phyloP scores from a whole-genome alignment of 2,329 filamentous ascomycete genomes.

The Colletotrichum coccodes region DNA sequence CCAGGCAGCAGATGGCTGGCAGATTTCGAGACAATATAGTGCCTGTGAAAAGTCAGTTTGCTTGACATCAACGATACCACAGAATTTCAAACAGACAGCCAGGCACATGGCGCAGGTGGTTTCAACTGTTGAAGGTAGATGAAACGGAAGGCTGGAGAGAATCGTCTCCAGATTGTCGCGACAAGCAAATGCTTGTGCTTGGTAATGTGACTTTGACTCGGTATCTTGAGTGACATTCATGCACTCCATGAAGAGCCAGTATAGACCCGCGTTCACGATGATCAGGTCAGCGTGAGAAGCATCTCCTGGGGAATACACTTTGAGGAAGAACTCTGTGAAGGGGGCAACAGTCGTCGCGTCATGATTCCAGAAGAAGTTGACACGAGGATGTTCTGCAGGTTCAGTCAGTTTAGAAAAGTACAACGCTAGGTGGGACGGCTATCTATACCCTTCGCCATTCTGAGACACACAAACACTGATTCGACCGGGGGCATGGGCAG shows the following conservation, averaged over 20 bases:
- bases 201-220: slow-evolving; percentile 22
- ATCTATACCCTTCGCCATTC: slow-evolving; percentile 26
- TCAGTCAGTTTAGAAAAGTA: too few species aligned
- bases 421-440: too few species aligned
- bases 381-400: not conserved
- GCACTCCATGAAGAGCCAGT: slow-evolving; percentile 37
- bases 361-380: slow-evolving; percentile 14
- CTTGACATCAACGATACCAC: too few species aligned
- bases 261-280: slow-evolving; percentile 35
- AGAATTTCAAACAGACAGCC: slow-evolving; percentile 28
- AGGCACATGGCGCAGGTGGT: slow-evolving; percentile 33
- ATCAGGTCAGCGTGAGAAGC: slow-evolving; percentile 35
- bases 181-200: slow-evolving; percentile 31
- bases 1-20: slow-evolving; percentile 37
- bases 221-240: slow-evolving; percentile 20
- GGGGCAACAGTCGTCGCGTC: slow-evolving; percentile 12
- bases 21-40: slow-evolving; percentile 35
- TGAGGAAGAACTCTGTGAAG: slow-evolving; percentile 36
- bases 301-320: slow-evolving; percentile 34
- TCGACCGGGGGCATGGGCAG: slow-evolving; percentile 33
- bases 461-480: slow-evolving; percentile 24
- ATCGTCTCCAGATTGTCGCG: slow-evolving; percentile 37
- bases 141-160: slow-evolving; percentile 35
- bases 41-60: not conserved
- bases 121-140: slow-evolving; percentile 33